Evolutionary conservation across 2,329 filamentous ascomycete species (phyloP), one percentile per base, ranked within the genome.

Genomic region (Fusarium cyanostomum): DNA sequence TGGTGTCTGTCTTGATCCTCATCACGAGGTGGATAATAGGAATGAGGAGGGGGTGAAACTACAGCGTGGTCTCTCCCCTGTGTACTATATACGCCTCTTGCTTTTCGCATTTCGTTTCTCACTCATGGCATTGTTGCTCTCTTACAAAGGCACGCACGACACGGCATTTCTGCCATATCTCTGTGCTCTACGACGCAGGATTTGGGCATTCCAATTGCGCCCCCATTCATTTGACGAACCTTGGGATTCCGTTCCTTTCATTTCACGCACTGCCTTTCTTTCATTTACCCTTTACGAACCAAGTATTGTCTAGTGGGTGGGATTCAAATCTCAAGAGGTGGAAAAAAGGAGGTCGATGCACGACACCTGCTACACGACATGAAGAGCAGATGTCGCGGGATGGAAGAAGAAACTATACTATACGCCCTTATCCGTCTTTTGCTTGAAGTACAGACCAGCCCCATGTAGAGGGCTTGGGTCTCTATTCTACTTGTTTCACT

Each of bases 241-340:
- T 33, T 18, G 59, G 31, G 38, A 59, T 67, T 66, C 56, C 55
- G 61, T 61, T 64, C 67, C 54, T 52, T 64, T 62, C 53, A 48
- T 51, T 62, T 59, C 49, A 62, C 44, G 53, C 62, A 35, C 41
- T 56, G 46, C 34, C 52, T 28, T 56, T 61, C 56, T 57, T 57
- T 57, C 46, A 38, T 56, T 56, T 46, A 56, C 38, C 44, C 37
- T 41, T 69, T 58, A 68, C 45, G 55, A 70, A 67, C 66, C 55
- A 56, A 59, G 58, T 70, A 71, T 70, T 71, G 68, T 70, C 57
- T 71, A 70, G 66, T 71, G 68, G 64, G 41, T 56, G 51, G 61
- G 67, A 67, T 46, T 54, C 39, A 58, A 52, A 65, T 67, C 59
- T 52, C 58, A 56, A 41, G 50, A 16, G 53, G 53, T 45, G 54